Base-by-base conservation (phyloP, 768 basidiomycete species). In the Leccinum arenicola region DNA sequence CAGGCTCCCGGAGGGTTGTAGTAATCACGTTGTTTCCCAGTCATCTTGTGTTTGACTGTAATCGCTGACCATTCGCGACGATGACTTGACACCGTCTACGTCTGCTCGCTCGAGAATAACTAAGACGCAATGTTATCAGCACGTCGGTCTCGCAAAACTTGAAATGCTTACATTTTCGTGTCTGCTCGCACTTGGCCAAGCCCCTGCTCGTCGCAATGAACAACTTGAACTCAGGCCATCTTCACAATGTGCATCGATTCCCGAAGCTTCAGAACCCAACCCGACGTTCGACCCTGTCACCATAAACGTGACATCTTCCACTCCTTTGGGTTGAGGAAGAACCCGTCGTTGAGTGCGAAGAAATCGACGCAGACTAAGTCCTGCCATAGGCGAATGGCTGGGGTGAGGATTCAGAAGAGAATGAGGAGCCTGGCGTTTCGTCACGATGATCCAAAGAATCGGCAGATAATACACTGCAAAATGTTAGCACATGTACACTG, bases 271-370 rank as follows among this genome's bases (percentile, higher is more conserved):
- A 25, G 70, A 61, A 23, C 68, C 73, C 19, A 73, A 52, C 29
- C 68, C 85, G 23, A 73, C 73, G 61, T 86, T 86, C 3, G 83
- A 80, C 7, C 79, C 80, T 27, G 76, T 73, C 23, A 86, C 76
- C 21, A 84, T 54, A n/a, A 84, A 73, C 6, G 79, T 80, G 21
- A 84, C 69, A 58, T 80, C 76, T 0, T 64, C 71, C 3, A 58
- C 40, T 31, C 47, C 29, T 45, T 19, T 49, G 15, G 59, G 47
- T n/a, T 17, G 54, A 23, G 69, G 73, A 23, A 69, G 54, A 14
- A 57, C 23, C n/a, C 47, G 45, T 61, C 67, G 50, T 61, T 75
- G 73, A 11, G 68, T 67, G 14, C 63, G 61, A 19, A 70, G 21
- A 29, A 64, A 73, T 25, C 52, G 60, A 52, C 35, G 9, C 8